A percentile compares a stretch with the other conserved stretches of the same genome.
These are phyloP conservation scores for Carpinus fangiana DNA, from an alignment of 306 rosid species.

Conservation along the genomic window DNA sequence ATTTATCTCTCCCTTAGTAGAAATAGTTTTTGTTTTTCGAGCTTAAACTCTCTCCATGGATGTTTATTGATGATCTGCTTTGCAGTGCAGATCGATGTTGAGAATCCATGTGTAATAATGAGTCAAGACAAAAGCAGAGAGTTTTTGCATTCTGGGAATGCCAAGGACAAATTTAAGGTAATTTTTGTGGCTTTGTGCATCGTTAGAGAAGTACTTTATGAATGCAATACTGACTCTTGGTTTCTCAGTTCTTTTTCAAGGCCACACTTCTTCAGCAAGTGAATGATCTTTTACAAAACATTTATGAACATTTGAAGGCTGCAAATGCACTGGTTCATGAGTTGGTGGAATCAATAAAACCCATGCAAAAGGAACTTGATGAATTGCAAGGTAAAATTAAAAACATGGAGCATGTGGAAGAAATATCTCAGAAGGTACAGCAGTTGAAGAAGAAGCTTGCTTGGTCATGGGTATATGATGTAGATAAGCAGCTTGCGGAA, in stretches of 20 bases:
- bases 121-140: constrained; percentile 94
- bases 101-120: constrained; percentile 94
- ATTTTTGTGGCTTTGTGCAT: constrained; percentile 25
- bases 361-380: constrained; percentile 73
- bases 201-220: constrained; percentile 18
- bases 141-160: constrained; percentile 88
- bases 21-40: not conserved
- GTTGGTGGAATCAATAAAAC: constrained; percentile 71
- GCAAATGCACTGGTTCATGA: constrained; percentile 60
- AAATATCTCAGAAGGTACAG: constrained; percentile 61
- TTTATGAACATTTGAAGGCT: constrained; percentile 46
- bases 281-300: constrained; percentile 71
- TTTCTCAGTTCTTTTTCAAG: constrained; percentile 86
- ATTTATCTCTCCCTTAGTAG: not conserved
- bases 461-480: constrained; percentile 91
- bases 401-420: constrained; percentile 81
- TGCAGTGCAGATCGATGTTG: constrained; percentile 82
- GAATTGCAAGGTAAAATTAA: constrained; percentile 74
- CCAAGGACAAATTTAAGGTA: constrained; percentile 92
- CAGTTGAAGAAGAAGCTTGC: constrained; percentile 87
- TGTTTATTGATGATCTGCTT: constrained; percentile 13
- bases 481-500: constrained; percentile 59
- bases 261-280: constrained; percentile 98
- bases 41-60: constrained; percentile 5
- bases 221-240: constrained; percentile 44